Evolutionary conservation across 2,329 filamentous ascomycete species (phyloP).

Genomic region (Hypoxylon sp.): DNA sequence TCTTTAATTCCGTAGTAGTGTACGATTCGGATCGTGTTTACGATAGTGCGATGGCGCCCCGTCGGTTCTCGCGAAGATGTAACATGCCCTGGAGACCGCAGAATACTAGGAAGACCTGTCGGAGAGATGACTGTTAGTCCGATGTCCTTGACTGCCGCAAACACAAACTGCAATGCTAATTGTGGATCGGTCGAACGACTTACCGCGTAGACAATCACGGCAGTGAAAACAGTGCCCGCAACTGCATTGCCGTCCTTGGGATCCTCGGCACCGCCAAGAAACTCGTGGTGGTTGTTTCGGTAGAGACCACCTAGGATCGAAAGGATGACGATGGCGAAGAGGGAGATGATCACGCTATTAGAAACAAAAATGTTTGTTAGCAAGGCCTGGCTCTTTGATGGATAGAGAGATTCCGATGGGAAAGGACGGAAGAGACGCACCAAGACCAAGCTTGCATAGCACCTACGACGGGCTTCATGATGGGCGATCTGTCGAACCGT

Average conservation of each 20-base stretch:
- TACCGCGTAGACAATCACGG: conserved; percentile 90
- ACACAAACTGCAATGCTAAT: not conserved
- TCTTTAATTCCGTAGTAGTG: conserved; percentile 22
- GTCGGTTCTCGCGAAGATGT: conserved; percentile 81
- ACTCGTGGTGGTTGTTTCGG: conserved; percentile 79
- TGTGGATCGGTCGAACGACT: conserved; percentile 48
- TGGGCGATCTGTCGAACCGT: conserved; percentile 47
- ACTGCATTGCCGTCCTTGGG: conserved; percentile 79
- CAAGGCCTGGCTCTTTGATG: conserved; percentile 1
- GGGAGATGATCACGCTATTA: conserved; percentile 75
- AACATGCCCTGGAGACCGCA: conserved; percentile 89
- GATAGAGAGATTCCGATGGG: not conserved
- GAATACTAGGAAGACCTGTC: conserved; percentile 86
- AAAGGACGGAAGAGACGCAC: conserved; percentile 59
- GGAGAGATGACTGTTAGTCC: conserved; percentile 20
- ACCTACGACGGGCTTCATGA: conserved; percentile 94
- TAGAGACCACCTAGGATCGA: conserved; percentile 74
- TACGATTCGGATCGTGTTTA: conserved; percentile 6
- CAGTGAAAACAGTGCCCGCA: conserved; percentile 84
- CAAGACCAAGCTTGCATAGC: conserved; percentile 95
- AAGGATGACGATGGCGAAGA: conserved; percentile 72
- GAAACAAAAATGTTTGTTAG: conserved; percentile 34
- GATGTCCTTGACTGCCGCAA: not conserved
- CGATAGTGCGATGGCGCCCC: conserved; percentile 79
- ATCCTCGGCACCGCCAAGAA: conserved; percentile 78